Percentiles rank a stretch among this genome's conserved stretches.
Evolutionary conservation across 164 flowering plant species (phyloP).

Genomic region (Saururus chinensis): DNA sequence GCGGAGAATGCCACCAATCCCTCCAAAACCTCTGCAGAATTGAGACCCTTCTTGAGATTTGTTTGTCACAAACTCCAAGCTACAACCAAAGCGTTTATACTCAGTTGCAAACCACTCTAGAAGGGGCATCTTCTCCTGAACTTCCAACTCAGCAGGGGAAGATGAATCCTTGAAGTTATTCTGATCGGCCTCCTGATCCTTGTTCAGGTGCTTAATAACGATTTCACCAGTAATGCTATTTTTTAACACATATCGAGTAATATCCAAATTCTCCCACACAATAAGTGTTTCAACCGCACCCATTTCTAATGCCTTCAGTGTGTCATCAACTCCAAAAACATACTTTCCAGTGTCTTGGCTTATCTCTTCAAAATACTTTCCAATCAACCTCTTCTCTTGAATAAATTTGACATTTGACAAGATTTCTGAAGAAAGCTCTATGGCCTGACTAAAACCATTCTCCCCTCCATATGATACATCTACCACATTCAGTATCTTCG

Average conservation of each 20-base stretch:
- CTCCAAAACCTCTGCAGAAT: constrained; percentile 8
- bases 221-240: too few species aligned
- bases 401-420: constrained; percentile 5
- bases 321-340: constrained; percentile 7
- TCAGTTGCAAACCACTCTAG: too few species aligned
- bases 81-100: not conserved
- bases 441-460: constrained; percentile 6
- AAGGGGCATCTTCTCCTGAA: too few species aligned
- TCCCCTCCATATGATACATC: constrained; percentile 9
- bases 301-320: constrained; percentile 5
- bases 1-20: constrained; percentile 8
- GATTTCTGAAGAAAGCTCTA: constrained; percentile 3
- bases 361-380: constrained; percentile 5
- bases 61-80: constrained; percentile 5
- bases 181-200: too few species aligned
- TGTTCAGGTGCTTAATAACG: too few species aligned
- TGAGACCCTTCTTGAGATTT: constrained; percentile 8
- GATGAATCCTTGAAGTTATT: too few species aligned
- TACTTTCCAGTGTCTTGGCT: constrained; percentile 6
- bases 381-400: not conserved
- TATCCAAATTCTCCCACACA: too few species aligned
- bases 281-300: constrained; percentile 3
- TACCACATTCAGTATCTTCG: constrained; percentile 6
- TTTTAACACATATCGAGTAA: too few species aligned
- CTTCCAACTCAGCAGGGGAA: too few species aligned